Evolutionary conservation across 305 asterid genomes (phyloP), one percentile per base, ranked within the genome.

Genomic region (Plantago lanceolata): DNA sequence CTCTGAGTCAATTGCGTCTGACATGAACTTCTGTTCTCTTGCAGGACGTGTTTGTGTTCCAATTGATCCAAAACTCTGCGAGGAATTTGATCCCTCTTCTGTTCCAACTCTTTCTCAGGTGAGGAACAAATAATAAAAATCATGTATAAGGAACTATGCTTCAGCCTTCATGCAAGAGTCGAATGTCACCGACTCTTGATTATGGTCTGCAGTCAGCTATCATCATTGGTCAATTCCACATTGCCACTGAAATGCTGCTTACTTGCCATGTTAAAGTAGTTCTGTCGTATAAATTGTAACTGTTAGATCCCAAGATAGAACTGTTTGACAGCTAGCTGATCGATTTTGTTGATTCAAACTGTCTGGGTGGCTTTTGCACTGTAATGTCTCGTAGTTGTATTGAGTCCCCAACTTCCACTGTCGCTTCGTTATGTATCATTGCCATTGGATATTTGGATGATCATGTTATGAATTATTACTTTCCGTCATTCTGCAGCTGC

Each of bases 11-110:
- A 65, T 13, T 63, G 35, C 69, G 68, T 71, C 44, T 52, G 15
- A 51, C 35, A 29, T 33, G 15, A 57, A 15, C 28, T 53, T 28
- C 16, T 70, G 40, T 51, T 68, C 73, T 70, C 53, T 64, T 61
- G 19, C 84, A 91, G 98, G 98, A 63, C 95, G 82, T 49, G 93
- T 92, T 73, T 92, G 96, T 79, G 83, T 92, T 60, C 98, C 98
- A 33, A 84, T 92, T 65, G 94, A 86, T 75, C 96, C 98, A 11
- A 81, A 81, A 18, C 75, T 66, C 59, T 92, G 96, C 57, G 96
- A 89, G 62, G 87, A 86, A 50, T 87, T 92, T 74, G 95, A 92
- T 81, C 98, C 98, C 61, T 68, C 82, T 59, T 68, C 75, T 67
- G 96, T 76, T 47, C 98, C 96, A 66, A 89, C 96, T 29, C 98